Conservation (phyloP, 179 eudicot species). For the Spergularia azorica region DNA sequence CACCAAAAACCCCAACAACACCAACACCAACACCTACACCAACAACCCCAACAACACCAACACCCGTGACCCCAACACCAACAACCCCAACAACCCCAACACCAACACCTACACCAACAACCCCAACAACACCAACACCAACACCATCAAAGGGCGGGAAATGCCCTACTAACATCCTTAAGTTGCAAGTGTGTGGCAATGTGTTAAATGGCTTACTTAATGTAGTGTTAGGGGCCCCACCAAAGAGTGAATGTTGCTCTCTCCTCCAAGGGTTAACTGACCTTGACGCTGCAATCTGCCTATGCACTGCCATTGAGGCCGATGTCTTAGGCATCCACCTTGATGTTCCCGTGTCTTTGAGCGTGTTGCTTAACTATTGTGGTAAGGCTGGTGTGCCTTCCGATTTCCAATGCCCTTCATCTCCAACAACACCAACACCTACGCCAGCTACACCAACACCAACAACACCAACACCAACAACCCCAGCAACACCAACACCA, state of each 20-base stretch:
- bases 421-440: too few relatives aligned
- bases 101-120: not conserved
- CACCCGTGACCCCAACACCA: not conserved
- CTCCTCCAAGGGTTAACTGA: constrained; percentile 60
- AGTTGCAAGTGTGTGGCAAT: constrained; percentile 60
- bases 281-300: constrained; percentile 77
- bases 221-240: constrained; percentile 51
- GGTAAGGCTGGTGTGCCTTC: constrained; percentile 46
- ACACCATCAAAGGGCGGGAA: constrained; percentile 26
- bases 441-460: too few relatives aligned
- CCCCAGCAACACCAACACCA: not conserved
- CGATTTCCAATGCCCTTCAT: constrained; percentile 46
- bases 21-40: not conserved
- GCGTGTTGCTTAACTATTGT: constrained; percentile 60
- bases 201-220: constrained; percentile 44
- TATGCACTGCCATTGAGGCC: constrained; percentile 78
- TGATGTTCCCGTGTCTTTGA: constrained; percentile 54
- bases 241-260: constrained; percentile 63
- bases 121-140: constrained; percentile 10
- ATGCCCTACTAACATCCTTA: constrained; percentile 57
- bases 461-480: not conserved
- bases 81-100: not conserved
- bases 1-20: not conserved
- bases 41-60: not conserved
- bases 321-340: constrained; percentile 61